Evolutionary conservation across 2,329 filamentous ascomycete genomes (phyloP).

Genomic region (Tolypocladium inflatum): DNA sequence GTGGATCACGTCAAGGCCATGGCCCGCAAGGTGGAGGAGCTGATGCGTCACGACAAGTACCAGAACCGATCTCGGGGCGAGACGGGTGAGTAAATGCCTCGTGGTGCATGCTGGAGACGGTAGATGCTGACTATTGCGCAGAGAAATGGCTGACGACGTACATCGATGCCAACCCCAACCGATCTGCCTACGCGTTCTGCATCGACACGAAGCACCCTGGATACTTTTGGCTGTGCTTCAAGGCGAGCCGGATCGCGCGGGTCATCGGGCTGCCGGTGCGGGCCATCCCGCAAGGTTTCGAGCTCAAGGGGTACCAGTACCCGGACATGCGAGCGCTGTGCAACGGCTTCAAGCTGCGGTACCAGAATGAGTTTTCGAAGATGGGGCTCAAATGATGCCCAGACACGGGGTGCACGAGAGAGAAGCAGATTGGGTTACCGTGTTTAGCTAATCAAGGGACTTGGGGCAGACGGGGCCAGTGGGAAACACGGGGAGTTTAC

Average conservation of each 20-base stretch:
- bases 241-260: conserved; percentile 66
- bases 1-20: conserved; percentile 96
- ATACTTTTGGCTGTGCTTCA: conserved; percentile 95
- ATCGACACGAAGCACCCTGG: conserved; percentile 85
- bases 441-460: not conserved
- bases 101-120: not conserved
- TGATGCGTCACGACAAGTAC: conserved; percentile 92
- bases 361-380: conserved; percentile 55
- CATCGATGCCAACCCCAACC: conserved; percentile 88
- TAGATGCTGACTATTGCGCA: conserved; percentile 26
- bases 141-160: conserved; percentile 96
- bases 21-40: conserved; percentile 94
- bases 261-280: conserved; percentile 79
- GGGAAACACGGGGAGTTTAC: not conserved
- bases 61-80: conserved; percentile 71
- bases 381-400: conserved; percentile 30
- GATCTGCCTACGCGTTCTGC: conserved; percentile 92
- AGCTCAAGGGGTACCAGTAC: conserved; percentile 80
- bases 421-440: not conserved
- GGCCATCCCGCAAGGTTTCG: conserved; percentile 86
- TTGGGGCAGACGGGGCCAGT: not conserved
- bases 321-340: conserved; percentile 91
- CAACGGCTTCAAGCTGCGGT: conserved; percentile 92
- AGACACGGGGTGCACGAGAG: not conserved
- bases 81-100: conserved; percentile 58